These are phyloP conservation scores for Sorghum bicolor DNA, from an alignment of 176 grass and related monocot genomes.

Conservation along the genomic window DNA sequence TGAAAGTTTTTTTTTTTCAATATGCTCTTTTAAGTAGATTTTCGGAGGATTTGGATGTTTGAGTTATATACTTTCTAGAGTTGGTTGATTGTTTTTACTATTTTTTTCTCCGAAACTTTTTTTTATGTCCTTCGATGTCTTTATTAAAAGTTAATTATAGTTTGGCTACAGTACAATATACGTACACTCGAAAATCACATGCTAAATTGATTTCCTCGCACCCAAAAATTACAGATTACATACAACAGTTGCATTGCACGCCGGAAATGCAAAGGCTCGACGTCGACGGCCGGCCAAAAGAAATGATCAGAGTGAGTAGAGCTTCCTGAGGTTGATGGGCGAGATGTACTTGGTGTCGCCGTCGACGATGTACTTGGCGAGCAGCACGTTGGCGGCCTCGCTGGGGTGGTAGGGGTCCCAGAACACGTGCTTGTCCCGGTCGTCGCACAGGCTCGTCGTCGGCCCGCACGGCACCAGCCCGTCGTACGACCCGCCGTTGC, in stretches of 20 bases:
- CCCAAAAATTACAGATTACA: background rate
- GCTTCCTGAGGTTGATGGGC: constrained; percentile 76
- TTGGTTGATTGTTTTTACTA: too few relatives aligned
- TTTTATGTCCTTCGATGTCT: too few relatives aligned
- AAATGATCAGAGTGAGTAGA: constrained; percentile 32
- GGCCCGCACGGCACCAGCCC: constrained; percentile 82
- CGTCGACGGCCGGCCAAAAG: background rate
- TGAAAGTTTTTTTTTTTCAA: too few relatives aligned
- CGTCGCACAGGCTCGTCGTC: constrained; percentile 60
- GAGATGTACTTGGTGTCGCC: constrained; percentile 78
- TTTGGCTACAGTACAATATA: background rate
- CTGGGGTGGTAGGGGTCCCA: constrained; percentile 97
- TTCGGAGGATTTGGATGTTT: too few relatives aligned
- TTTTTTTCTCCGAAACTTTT: too few relatives aligned
- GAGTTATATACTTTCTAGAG: too few relatives aligned
- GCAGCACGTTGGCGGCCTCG: constrained; percentile 66
- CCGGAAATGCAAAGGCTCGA: background rate
- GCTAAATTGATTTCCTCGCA: background rate
- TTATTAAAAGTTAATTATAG: too few relatives aligned
- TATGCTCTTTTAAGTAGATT: too few relatives aligned
- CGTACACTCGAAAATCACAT: background rate
- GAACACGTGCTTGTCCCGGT: constrained; percentile 54
- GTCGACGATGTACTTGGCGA: constrained; percentile 82
- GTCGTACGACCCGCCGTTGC: constrained; percentile 63
- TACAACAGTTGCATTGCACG: too few relatives aligned